Percentiles rank a stretch among this genome's conserved stretches.
Evolutionary conservation across 2,329 filamentous ascomycete genomes (phyloP).

Genomic region (Cercospora janseana): DNA sequence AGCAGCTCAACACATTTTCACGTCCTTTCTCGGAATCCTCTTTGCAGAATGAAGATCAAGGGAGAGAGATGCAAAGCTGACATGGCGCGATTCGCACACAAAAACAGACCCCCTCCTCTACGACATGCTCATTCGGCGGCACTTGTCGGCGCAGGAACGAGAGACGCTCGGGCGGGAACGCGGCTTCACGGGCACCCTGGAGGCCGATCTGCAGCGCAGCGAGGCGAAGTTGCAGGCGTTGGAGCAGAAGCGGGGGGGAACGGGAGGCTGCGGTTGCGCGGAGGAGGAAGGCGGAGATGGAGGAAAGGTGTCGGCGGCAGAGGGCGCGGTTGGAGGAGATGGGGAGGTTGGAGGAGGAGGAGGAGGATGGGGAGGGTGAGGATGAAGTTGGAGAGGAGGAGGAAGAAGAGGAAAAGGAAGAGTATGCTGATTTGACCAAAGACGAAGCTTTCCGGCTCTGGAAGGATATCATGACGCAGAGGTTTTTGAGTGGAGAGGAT

Average conservation of each 20-base stretch:
- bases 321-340: conserved; percentile 71
- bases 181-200: conserved; percentile 75
- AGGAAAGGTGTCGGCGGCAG: conserved; percentile 72
- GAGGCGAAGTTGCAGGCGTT: conserved; percentile 71
- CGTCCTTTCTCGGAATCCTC: no score
- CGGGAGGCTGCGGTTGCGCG: conserved; percentile 57
- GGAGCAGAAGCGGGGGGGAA: conserved; percentile 51
- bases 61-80: no score
- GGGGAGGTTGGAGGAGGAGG: conserved; percentile 51
- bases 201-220: conserved; percentile 72
- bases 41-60: no score
- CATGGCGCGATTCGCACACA: no score
- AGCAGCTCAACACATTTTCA: no score
- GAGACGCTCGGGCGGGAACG: conserved; percentile 69
- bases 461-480: conserved; percentile 67
- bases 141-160: conserved; percentile 70
- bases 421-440: conserved; percentile 53
- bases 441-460: conserved; percentile 68
- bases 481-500: conserved; percentile 74
- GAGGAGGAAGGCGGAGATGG: conserved; percentile 57
- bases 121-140: conserved; percentile 73
- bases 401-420: conserved; percentile 54
- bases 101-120: conserved; percentile 80
- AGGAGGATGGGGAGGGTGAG: conserved; percentile 58
- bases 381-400: conserved; percentile 53